phyloP scores from a whole-genome alignment of 371 early-diverging fungal species.

The Syncephalastrum monosporum region DNA sequence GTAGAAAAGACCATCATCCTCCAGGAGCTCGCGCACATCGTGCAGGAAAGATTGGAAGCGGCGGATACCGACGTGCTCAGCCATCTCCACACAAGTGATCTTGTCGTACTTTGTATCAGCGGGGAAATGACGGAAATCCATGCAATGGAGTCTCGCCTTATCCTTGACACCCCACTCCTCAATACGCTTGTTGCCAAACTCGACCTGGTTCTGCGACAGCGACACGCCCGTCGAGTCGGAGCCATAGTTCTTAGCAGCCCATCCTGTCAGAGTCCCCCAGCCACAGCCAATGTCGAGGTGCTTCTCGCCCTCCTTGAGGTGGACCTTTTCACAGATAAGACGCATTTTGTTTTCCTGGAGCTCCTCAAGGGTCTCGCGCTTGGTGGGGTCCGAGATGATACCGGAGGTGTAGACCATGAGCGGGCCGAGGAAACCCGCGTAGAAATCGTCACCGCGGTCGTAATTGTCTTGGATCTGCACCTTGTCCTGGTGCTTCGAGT shows the following conservation, averaged over 20 bases:
- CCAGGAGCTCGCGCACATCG: conserved; percentile 91
- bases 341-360: conserved; percentile 94
- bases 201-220: conserved; percentile 88
- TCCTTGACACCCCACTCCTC: conserved; percentile 78
- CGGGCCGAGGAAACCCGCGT: conserved; percentile 91
- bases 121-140: conserved; percentile 97
- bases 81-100: conserved; percentile 96
- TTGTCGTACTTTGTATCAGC: conserved; percentile 83
- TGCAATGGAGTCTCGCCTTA: conserved; percentile 80
- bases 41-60: conserved; percentile 88
- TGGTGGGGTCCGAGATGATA: conserved; percentile 73
- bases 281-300: conserved; percentile 98
- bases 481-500: conserved; percentile 94
- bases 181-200: conserved; percentile 84
- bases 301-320: conserved; percentile 86
- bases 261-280: conserved; percentile 92
- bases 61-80: conserved; percentile 96
- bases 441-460: conserved; percentile 97
- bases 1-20: conserved; percentile 97
- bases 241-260: conserved; percentile 87
- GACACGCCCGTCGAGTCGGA: conserved; percentile 93
- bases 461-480: conserved; percentile 96
- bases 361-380: conserved; percentile 87
- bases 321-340: conserved; percentile 84
- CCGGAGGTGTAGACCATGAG: conserved; percentile 96